These are phyloP conservation scores for Tetrahymena borealis DNA, from an alignment of 73 alveolate genomes.

Conservation along the genomic window DNA sequence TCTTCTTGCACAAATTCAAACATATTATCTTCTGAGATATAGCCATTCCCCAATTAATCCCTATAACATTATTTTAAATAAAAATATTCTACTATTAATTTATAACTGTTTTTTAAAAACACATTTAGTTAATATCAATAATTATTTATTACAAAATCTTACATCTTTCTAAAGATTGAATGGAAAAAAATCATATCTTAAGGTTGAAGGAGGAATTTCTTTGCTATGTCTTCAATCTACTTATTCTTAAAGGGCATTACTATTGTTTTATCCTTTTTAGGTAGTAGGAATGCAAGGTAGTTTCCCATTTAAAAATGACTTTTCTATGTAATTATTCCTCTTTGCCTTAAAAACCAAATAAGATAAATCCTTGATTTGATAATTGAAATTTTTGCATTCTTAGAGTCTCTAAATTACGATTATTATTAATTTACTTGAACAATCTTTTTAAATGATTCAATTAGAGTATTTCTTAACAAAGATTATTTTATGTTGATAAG, in stretches of 20 bases:
- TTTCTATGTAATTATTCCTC: neutral
- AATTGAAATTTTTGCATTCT: too few relatives aligned
- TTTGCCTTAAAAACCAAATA: neutral
- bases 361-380: too few relatives aligned
- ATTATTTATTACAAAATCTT: too few relatives aligned
- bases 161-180: neutral
- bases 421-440: too few relatives aligned
- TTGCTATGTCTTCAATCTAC: neutral
- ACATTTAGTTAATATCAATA: too few relatives aligned
- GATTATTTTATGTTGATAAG: too few relatives aligned
- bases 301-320: neutral
- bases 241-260: neutral
- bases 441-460: too few relatives aligned
- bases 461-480: too few relatives aligned
- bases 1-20: slow-evolving; percentile 30
- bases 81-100: too few relatives aligned
- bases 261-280: neutral
- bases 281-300: neutral
- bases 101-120: too few relatives aligned
- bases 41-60: slow-evolving; percentile 24
- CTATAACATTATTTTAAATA: neutral
- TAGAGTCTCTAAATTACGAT: too few relatives aligned
- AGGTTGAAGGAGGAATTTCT: neutral
- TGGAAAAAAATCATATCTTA: neutral
- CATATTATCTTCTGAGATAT: slow-evolving; percentile 10